Percentiles rank a stretch among this genome's conserved stretches.
These are phyloP conservation scores for Falciphora oryzae DNA, from an alignment of 2,329 filamentous ascomycete genomes.

Conservation along the genomic window DNA sequence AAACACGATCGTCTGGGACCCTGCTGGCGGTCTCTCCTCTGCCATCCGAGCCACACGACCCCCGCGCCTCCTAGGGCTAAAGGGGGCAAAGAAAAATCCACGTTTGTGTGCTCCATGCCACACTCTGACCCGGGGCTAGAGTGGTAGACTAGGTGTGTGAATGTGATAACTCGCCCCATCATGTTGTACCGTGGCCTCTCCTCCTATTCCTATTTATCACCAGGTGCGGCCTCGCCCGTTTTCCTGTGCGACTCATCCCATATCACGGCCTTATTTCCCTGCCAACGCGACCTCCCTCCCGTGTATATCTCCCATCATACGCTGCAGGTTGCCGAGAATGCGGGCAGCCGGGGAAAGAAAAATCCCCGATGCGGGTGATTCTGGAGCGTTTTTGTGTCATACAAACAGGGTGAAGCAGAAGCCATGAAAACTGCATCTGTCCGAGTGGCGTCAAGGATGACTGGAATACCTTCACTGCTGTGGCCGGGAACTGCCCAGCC, in stretches of 20 bases:
- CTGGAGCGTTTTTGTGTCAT: background rate
- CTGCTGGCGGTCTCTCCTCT: too few species aligned
- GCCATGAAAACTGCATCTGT: background rate
- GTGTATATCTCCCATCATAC: background rate
- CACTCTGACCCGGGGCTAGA: background rate
- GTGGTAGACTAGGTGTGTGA: background rate
- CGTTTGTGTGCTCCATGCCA: background rate
- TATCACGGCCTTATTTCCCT: background rate
- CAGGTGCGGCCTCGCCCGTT: background rate
- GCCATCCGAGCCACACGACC: background rate
- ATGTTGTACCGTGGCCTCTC: background rate
- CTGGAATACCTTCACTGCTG: background rate
- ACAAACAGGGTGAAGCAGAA: background rate
- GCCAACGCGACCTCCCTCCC: too few species aligned
- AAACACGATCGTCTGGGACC: too few species aligned
- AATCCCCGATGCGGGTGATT: background rate
- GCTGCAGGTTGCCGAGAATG: background rate
- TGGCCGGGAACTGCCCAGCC: background rate
- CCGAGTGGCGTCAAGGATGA: background rate
- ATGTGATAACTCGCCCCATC: background rate
- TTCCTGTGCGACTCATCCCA: background rate
- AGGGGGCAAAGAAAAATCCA: background rate
- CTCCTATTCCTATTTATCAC: background rate
- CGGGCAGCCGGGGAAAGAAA: background rate
- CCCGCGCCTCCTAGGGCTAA: background rate